Evolutionary conservation across 2,329 filamentous ascomycete genomes (phyloP).

Genomic region (Aureobasidium pullulans): DNA sequence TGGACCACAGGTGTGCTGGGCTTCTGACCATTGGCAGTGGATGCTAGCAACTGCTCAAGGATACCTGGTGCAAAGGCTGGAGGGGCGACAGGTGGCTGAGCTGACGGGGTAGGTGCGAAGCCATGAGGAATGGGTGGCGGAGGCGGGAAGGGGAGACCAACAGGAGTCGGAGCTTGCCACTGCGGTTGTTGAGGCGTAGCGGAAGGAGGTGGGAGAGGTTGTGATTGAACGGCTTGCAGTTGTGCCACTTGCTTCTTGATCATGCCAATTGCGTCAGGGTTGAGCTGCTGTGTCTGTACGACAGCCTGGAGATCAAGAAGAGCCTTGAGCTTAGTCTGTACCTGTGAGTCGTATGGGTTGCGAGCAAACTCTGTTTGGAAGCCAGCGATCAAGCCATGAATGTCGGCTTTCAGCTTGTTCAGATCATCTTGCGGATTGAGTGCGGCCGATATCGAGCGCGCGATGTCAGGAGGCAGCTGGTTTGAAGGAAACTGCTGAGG

Average conservation of each 20-base stretch:
- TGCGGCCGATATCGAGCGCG: slow-evolving; percentile 14
- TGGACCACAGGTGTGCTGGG: slow-evolving; percentile 30
- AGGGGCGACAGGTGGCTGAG: slow-evolving; percentile 19
- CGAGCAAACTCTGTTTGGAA: slow-evolving; percentile 67
- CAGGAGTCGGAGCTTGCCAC: slow-evolving; percentile 22
- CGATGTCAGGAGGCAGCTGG: slow-evolving; percentile 16
- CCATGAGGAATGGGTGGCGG: slow-evolving; percentile 20
- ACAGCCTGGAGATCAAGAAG: slow-evolving; percentile 78
- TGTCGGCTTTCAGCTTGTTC: slow-evolving; percentile 72
- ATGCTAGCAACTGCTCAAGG: slow-evolving; percentile 26
- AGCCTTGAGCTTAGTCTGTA: slow-evolving; percentile 74
- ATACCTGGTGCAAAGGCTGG: slow-evolving; percentile 24
- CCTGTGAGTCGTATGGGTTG: slow-evolving; percentile 66
- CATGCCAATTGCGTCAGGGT: slow-evolving; percentile 71
- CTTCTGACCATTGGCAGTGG: slow-evolving; percentile 28
- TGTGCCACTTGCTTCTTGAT: slow-evolving; percentile 79
- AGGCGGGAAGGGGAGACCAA: slow-evolving; percentile 21
- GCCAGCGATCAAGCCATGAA: slow-evolving; percentile 67
- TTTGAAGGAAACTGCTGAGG: slow-evolving; percentile 9
- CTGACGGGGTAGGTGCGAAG: slow-evolving; percentile 20
- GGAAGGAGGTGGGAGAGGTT: slow-evolving; percentile 26
- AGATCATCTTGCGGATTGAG: slow-evolving; percentile 21
- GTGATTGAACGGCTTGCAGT: slow-evolving; percentile 58
- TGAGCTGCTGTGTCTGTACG: slow-evolving; percentile 69
- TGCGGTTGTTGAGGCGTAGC: slow-evolving; percentile 22